Percentiles rank a stretch among this genome's conserved stretches.
Conservation (phyloP, 2,329 filamentous ascomycete species). For the Tolypocladium album region DNA sequence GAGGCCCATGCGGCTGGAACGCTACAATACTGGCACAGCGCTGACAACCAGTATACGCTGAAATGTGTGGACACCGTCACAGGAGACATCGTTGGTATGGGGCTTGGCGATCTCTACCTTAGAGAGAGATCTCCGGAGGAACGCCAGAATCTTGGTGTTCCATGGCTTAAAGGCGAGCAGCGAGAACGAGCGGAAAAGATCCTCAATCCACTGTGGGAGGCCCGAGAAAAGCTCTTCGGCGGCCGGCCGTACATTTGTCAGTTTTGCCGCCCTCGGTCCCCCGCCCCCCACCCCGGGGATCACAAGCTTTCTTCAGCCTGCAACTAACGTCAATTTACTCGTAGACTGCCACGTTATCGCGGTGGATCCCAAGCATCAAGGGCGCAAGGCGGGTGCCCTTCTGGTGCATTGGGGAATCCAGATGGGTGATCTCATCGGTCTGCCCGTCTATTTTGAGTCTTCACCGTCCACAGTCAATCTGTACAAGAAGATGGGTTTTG, state of each 20-base stretch:
- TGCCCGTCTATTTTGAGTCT: constrained; percentile 37
- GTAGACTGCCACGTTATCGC: constrained; percentile 32
- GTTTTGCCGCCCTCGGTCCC: too few species aligned
- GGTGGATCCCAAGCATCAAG: constrained; percentile 30
- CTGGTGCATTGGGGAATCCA: constrained; percentile 30
- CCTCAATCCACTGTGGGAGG: constrained; percentile 28
- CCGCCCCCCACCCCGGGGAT: neutral
- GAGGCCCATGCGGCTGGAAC: constrained; percentile 30
- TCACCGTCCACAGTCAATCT: constrained; percentile 28
- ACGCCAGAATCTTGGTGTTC: constrained; percentile 30
- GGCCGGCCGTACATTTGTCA: constrained; percentile 29
- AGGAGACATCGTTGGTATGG: constrained; percentile 34
- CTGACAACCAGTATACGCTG: constrained; percentile 30
- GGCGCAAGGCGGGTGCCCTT: constrained; percentile 28
- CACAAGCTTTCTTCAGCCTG: neutral
- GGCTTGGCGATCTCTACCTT: constrained; percentile 31
- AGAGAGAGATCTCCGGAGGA: constrained; percentile 26
- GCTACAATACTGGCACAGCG: constrained; percentile 25
- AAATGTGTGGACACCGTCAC: constrained; percentile 34
- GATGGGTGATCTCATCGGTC: constrained; percentile 19
- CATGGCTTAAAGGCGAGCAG: constrained; percentile 33
- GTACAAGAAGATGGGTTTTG: constrained; percentile 36
- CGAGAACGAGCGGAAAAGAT: constrained; percentile 30
- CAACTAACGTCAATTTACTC: neutral
- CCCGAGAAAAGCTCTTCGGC: constrained; percentile 28